These are phyloP conservation scores for Prorocentrum cordatum DNA, from an alignment of 169 alveolate genomes.

Conservation along the genomic window DNA sequence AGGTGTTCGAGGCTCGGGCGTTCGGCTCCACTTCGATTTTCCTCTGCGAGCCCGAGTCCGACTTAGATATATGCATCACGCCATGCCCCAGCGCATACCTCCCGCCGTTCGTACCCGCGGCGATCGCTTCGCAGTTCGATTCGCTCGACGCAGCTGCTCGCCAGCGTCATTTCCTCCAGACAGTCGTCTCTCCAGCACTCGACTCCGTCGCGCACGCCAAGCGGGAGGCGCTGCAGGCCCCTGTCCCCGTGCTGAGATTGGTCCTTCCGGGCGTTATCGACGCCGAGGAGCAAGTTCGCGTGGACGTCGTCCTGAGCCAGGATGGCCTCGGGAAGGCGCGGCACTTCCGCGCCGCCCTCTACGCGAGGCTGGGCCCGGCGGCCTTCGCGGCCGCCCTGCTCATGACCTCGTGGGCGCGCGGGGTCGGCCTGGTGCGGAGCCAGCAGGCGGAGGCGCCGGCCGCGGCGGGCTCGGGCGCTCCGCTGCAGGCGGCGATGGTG, in stretches of 20 bases:
- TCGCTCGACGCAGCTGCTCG: background rate
- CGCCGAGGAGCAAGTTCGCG: background rate
- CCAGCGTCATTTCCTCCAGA: background rate
- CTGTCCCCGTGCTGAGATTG: background rate
- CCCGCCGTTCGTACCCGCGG: background rate
- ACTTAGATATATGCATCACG: too few relatives aligned
- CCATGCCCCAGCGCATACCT: too few relatives aligned
- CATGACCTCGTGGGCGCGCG: too few relatives aligned
- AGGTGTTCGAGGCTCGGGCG: too few relatives aligned
- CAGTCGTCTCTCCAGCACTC: background rate
- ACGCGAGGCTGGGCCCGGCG: too few relatives aligned
- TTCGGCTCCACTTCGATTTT: too few relatives aligned
- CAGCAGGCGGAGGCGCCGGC: too few relatives aligned
- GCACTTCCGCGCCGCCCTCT: background rate
- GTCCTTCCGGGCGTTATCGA: background rate
- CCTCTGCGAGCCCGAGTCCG: too few relatives aligned
- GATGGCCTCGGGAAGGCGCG: background rate
- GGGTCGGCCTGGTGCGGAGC: too few relatives aligned
- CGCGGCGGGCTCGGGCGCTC: too few relatives aligned
- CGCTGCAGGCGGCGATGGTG: too few relatives aligned
- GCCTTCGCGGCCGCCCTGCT: background rate
- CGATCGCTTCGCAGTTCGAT: background rate
- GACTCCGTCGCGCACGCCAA: background rate
- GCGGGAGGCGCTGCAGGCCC: background rate
- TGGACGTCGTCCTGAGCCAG: background rate